A percentile compares a stretch with the other conserved stretches of the same genome.
Conservation (phyloP, 108 stramenopile genomes). For the Nitzschia sp. region DNA sequence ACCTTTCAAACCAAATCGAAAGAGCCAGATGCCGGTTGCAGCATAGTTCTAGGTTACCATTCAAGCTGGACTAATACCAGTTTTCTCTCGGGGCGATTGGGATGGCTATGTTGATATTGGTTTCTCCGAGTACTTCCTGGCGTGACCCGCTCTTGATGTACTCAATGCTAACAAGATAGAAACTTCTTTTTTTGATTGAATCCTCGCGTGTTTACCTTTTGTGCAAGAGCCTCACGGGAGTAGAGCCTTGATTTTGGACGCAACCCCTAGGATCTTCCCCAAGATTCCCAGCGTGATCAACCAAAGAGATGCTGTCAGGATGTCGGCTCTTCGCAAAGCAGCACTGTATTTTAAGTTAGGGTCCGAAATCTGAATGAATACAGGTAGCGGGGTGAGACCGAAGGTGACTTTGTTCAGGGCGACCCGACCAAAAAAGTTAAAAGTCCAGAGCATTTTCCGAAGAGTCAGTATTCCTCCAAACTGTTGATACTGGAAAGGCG, state of each 20-base stretch:
- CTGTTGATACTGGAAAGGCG: conserved; percentile 65
- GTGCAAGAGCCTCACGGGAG: no score
- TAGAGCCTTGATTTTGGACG: background rate
- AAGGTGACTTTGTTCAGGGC: conserved; percentile 50
- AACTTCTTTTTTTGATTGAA: no score
- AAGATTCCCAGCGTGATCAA: background rate
- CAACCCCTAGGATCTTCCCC: background rate
- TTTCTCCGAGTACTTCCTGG: no score
- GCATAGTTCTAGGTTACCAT: no score
- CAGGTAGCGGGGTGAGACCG: conserved; percentile 37
- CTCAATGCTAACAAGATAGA: no score
- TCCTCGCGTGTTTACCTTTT: no score
- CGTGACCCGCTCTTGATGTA: no score
- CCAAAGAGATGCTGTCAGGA: background rate
- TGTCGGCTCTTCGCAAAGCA: conserved; percentile 40
- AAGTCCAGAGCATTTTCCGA: conserved; percentile 40
- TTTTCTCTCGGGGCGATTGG: no score
- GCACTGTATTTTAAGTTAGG: conserved; percentile 33
- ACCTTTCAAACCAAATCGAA: no score
- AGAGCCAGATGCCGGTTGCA: no score
- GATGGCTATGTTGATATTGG: no score
- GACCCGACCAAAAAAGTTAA: conserved; percentile 47
- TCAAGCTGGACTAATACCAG: no score
- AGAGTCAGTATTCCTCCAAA: conserved; percentile 25
- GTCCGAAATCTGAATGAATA: conserved; percentile 37